Evolutionary conservation across 345 rosid genomes (phyloP), one percentile per base, ranked within the genome.

Genomic region (Euphorbia lathyris): DNA sequence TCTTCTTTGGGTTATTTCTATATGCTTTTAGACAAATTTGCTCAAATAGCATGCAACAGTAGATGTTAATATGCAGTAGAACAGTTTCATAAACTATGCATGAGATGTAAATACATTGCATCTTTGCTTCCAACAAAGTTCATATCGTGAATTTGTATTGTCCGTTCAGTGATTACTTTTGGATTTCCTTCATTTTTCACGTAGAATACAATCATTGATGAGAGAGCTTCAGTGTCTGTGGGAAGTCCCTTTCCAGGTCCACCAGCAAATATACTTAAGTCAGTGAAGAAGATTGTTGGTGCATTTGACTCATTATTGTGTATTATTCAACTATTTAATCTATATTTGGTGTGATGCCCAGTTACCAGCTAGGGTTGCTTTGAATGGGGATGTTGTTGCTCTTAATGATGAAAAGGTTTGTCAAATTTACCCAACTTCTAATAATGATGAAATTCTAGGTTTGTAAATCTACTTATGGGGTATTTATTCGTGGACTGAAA

Each of bases 161-260:
- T 23, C 61, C 5, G 0, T 68, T 8, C 56, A 34, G 3, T 19
- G 19, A 30, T 26, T 25, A 3, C 25, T 72, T 51, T 62, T 13
- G 30, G 43, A 57, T 52, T n/a, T 63, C 69, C 40, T 36, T 30
- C 23, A 32, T 40, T 66, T 61, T 68, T 67, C 29, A 22, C 74
- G 74, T 78, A 93, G 98, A 93, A 93, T 79, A 76, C 84, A 69
- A 73, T 93, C 66, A 81, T 93, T 53, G 98, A 93, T 79, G 96
- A 88, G 65, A 89, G 96, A 48, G 87, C 86, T 77, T 93, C 98
- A 1, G 79, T 93, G 66, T 79, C 97, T 63, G 78, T 93, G 52
- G 48, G 90, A 22, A 81, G 83, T 75, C 96, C 93, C 10, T 83
- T 78, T 77, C 95, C 95, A 14, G 91, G 89, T 10, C 87, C 87